Percentiles rank a stretch among this genome's conserved stretches.
phyloP scores from a whole-genome alignment of 2,329 filamentous ascomycete genomes.

The Fusarium subtropicale region DNA sequence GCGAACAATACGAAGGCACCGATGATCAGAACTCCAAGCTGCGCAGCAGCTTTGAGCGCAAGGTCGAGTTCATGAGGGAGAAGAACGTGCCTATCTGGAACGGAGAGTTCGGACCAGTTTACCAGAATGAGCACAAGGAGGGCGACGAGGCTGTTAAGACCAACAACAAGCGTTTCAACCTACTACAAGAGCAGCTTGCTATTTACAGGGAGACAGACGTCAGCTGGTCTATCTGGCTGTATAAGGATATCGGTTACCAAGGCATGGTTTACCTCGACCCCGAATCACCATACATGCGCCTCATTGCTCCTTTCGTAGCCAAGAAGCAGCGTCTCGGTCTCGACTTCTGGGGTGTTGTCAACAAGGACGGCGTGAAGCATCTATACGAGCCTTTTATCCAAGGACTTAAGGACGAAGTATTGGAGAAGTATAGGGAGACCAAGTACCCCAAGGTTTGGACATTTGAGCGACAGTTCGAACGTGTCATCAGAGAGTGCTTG shows the following conservation, averaged over 20 bases:
- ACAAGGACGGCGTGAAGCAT: conserved; percentile 47
- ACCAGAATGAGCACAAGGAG: conserved; percentile 52
- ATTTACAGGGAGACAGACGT: conserved; percentile 52
- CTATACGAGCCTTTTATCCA: conserved; percentile 56
- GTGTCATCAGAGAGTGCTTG: conserved; percentile 54
- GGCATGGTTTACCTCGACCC: conserved; percentile 65
- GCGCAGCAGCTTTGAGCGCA: conserved; percentile 54
- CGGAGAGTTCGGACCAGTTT: conserved; percentile 65
- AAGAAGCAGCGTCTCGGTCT: conserved; percentile 67
- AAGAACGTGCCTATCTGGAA: conserved; percentile 60
- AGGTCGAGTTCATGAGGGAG: conserved; percentile 57
- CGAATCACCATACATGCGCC: conserved; percentile 61
- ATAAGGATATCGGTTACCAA: conserved; percentile 68
- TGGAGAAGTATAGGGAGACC: conserved; percentile 55
- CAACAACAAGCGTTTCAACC: conserved; percentile 56
- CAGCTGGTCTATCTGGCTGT: conserved; percentile 71
- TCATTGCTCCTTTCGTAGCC: conserved; percentile 63
- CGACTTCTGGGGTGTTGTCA: conserved; percentile 64
- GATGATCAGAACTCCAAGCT: conserved; percentile 58
- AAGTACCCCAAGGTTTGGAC: conserved; percentile 63
- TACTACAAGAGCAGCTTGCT: conserved; percentile 56
- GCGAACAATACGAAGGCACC: conserved; percentile 55
- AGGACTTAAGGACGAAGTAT: conserved; percentile 58
- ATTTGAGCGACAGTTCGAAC: conserved; percentile 63
- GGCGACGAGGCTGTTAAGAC: conserved; percentile 53